Conservation (phyloP, 805 yeast genomes). For the Candida broadrunensis region DNA sequence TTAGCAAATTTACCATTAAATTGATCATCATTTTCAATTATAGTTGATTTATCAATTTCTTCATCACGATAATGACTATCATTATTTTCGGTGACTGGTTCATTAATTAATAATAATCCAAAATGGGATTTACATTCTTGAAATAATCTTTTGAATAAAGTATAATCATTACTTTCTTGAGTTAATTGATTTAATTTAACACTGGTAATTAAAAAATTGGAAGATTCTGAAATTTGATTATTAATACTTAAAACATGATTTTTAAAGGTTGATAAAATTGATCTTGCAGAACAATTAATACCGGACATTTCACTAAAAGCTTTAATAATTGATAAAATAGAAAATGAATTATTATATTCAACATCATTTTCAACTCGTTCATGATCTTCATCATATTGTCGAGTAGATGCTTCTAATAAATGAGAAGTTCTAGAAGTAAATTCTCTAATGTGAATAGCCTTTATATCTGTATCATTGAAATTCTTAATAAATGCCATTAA, state of each 20-base stretch:
- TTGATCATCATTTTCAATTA: conserved; percentile 3
- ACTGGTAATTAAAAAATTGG: conserved; percentile 26
- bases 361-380: conserved; percentile 9
- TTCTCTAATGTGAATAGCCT: conserved; percentile 55
- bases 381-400: conserved; percentile 16
- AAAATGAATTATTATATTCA: conserved; percentile 26
- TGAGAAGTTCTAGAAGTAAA: conserved; percentile 69
- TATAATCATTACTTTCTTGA: conserved; percentile 16
- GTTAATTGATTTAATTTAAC: conserved; percentile 11
- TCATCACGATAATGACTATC: neutral
- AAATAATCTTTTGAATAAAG: conserved; percentile 24
- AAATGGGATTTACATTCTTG: conserved; percentile 25
- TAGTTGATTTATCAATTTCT: neutral
- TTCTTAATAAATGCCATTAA: conserved; percentile 30
- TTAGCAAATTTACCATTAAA: conserved; percentile 10
- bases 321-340: conserved; percentile 32
- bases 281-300: conserved; percentile 22
- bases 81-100: neutral
- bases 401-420: conserved; percentile 58
- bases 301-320: conserved; percentile 31
- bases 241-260: conserved; percentile 29
- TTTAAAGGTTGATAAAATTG: conserved; percentile 28
- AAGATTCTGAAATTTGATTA: conserved; percentile 24
- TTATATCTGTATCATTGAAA: conserved; percentile 28
- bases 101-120: conserved; percentile 27